Evolutionary conservation across 225 moss, liverwort and hornwort species (phyloP).

Genomic region (Physcomitrellopsis africana): DNA sequence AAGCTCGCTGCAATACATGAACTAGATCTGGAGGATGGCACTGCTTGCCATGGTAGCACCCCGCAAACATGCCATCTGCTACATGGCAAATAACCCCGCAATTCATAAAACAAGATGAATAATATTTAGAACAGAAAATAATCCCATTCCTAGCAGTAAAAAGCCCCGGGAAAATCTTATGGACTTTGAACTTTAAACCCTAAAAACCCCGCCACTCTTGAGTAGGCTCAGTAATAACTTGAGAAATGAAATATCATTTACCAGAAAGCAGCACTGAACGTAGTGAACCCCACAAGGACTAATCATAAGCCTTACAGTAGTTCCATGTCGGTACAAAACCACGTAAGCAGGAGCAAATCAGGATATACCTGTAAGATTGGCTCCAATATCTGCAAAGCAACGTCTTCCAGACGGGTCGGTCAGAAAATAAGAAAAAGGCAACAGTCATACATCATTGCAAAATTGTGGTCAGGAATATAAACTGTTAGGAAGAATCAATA

Average conservation of each 20-base stretch:
- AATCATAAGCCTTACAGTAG: constrained; percentile 7
- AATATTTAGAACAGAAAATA: not conserved
- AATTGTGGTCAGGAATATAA: not conserved
- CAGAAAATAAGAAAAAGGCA: constrained; percentile 15
- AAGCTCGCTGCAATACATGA: constrained; percentile 85
- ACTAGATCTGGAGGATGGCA: constrained; percentile 78
- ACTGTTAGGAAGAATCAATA: constrained; percentile 1
- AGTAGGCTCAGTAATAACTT: not conserved
- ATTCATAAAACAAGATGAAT: constrained; percentile 17
- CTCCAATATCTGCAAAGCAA: constrained; percentile 73
- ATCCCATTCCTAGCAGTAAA: not conserved
- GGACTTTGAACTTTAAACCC: not conserved
- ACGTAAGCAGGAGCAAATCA: not conserved
- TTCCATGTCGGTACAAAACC: not conserved
- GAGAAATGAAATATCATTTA: not conserved
- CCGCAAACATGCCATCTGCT: constrained; percentile 95
- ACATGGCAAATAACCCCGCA: constrained; percentile 21
- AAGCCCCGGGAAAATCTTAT: not conserved
- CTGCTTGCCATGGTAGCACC: constrained; percentile 89
- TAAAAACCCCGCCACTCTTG: not conserved
- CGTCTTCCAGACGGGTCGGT: constrained; percentile 21
- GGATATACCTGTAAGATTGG: constrained; percentile 81
- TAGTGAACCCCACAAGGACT: not conserved
- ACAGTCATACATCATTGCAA: not conserved
- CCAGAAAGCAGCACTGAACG: not conserved